Percentiles rank a stretch among this genome's conserved stretches.
Conservation (phyloP, 768 basidiomycete genomes). For the Lactarius deliciosus region DNA sequence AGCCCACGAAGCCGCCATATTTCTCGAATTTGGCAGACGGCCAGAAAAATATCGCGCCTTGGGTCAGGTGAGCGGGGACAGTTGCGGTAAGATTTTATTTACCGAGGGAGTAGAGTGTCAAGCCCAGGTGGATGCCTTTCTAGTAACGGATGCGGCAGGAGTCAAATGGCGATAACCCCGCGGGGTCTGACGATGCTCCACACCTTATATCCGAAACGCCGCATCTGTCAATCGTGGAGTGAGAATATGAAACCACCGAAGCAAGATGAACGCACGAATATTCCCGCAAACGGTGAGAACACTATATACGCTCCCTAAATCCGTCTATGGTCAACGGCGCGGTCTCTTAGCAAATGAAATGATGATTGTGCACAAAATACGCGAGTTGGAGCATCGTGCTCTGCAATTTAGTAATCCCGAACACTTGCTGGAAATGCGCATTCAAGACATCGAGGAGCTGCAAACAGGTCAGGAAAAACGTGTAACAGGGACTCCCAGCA, state of each 20-base stretch:
- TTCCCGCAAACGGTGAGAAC: conserved; percentile 56
- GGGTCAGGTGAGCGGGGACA: conserved; percentile 17
- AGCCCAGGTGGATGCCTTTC: conserved; percentile 64
- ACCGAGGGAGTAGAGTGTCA: conserved; percentile 58
- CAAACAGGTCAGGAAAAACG: conserved; percentile 21
- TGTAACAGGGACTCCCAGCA: background rate
- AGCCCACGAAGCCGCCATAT: conserved; percentile 73
- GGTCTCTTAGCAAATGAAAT: background rate
- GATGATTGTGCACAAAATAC: conserved; percentile 50
- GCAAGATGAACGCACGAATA: conserved; percentile 46
- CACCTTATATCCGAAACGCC: conserved; percentile 63
- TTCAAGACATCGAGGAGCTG: conserved; percentile 68
- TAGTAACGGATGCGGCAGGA: conserved; percentile 24
- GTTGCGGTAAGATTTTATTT: conserved; percentile 30
- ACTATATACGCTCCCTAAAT: conserved; percentile 59
- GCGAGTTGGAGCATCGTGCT: conserved; percentile 75
- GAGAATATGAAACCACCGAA: conserved; percentile 12
- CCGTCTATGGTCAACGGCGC: background rate
- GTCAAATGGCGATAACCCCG: background rate
- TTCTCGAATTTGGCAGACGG: conserved; percentile 65
- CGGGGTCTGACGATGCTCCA: background rate
- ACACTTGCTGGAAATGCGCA: conserved; percentile 71
- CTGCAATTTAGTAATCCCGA: conserved; percentile 65
- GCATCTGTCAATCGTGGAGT: conserved; percentile 45
- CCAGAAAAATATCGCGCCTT: conserved; percentile 79